These are phyloP conservation scores for Fusarium globosum DNA, from an alignment of 2,329 filamentous ascomycete genomes.

Conservation along the genomic window DNA sequence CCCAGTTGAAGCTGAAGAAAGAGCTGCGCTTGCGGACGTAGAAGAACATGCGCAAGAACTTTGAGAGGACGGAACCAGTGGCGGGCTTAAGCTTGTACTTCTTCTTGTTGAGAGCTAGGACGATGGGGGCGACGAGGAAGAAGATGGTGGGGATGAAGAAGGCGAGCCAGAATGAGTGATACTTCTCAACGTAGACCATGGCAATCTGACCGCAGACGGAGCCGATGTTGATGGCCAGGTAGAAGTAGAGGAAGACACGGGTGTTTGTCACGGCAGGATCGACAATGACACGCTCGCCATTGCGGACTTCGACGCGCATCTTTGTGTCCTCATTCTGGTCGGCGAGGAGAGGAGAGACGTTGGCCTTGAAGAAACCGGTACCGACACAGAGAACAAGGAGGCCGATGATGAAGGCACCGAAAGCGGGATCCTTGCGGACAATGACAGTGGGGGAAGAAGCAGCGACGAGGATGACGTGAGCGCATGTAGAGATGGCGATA, in stretches of 20 bases:
- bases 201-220: constrained; percentile 66
- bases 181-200: constrained; percentile 81
- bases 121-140: constrained; percentile 70
- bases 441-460: constrained; percentile 74
- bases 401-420: constrained; percentile 78
- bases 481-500: constrained; percentile 72
- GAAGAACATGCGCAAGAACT: constrained; percentile 70
- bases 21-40: constrained; percentile 73
- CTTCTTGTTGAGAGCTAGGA: constrained; percentile 70
- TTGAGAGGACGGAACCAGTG: constrained; percentile 76
- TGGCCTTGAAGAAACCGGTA: constrained; percentile 85
- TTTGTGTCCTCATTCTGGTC: constrained; percentile 73
- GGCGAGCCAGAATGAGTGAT: constrained; percentile 79
- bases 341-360: constrained; percentile 77
- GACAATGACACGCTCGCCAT: constrained; percentile 75
- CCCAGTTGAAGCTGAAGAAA: constrained; percentile 75
- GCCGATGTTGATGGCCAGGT: constrained; percentile 72
- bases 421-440: constrained; percentile 64
- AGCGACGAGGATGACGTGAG: constrained; percentile 73
- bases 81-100: constrained; percentile 73
- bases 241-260: constrained; percentile 74
- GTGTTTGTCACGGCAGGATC: constrained; percentile 76
- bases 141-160: constrained; percentile 75
- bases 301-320: constrained; percentile 65
- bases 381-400: constrained; percentile 66